Base-by-base conservation (phyloP, 108 stramenopile genomes). In the Discostella stelligeroides region DNA sequence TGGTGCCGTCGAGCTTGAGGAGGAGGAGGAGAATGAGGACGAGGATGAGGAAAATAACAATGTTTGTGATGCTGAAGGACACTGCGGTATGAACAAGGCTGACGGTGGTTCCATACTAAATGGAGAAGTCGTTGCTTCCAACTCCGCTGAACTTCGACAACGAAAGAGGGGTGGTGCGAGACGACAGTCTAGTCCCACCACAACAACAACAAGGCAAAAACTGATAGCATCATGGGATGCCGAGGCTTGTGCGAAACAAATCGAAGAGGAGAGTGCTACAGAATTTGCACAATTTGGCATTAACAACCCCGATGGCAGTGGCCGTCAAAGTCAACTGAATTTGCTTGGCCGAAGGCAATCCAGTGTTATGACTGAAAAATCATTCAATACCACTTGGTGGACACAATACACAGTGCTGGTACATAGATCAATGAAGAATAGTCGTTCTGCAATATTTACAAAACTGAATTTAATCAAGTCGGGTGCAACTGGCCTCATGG, bases 371-470 rank as follows among this genome's bases (percentile, higher is more conserved):
- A 60, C 51, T 0, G 80, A 59, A 18, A 77, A 50, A 34, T 43
- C 65, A 55, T 91, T 85, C 76, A 84, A 83, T 49, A 81, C 83
- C 0, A 68, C 75, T 0, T 91, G 86, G 86, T 50, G 61, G 43
- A 78, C 79, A 39, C 87, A 91, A 66, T 86, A 83, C 63, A 60
- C 47, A 0, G 76, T 88, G 0, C 58, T 91, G 66, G 71, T 81
- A 1, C 85, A 91, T 56, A 72, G 89, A 23, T 65, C 76, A 18
- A 70, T 91, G 59, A 88, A 88, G 67, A 91, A 91, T 47, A 75
- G 72, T 47, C 73, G 87, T 24, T 80, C 81, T 24, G 89, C 89
- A 1, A 88, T 91, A 38, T 86, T 91, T 51, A 88, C 87, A 3
- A 69, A 76, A 11, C 56, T 88, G 43, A 91, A 91, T 60, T 60